Evolutionary conservation across 2,329 filamentous ascomycete species (phyloP).

Genomic region (Monilinia laxa): DNA sequence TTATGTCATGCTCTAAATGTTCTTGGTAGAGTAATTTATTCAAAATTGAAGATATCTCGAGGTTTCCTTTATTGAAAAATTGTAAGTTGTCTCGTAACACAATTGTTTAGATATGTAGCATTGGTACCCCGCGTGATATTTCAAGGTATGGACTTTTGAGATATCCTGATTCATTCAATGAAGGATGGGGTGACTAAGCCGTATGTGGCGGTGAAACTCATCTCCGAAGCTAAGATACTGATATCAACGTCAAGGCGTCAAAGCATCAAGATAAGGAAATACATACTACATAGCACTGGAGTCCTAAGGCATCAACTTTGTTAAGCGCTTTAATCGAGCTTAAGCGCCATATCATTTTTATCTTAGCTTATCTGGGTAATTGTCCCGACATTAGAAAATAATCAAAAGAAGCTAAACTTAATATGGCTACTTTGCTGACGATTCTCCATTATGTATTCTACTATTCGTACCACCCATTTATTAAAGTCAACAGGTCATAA

Average conservation of each 20-base stretch:
- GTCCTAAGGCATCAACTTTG: conserved; percentile 7
- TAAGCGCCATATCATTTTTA: conserved; percentile 1
- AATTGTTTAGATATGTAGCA: background rate
- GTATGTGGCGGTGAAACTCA: conserved; percentile 11
- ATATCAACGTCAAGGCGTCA: conserved; percentile 2
- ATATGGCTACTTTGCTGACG: background rate
- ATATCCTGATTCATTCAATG: conserved; percentile 10
- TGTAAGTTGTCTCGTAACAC: conserved; percentile 12
- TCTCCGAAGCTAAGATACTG: conserved; percentile 10
- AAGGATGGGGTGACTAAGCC: background rate
- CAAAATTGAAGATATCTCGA: conserved; percentile 4
- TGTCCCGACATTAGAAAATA: no score
- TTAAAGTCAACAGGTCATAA: background rate
- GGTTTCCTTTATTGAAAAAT: background rate
- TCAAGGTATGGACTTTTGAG: background rate
- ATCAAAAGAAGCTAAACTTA: background rate
- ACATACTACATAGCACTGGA: background rate
- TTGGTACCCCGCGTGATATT: conserved; percentile 21
- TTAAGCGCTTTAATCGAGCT: background rate
- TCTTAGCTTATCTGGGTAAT: background rate
- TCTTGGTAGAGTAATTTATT: background rate
- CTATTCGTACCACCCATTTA: background rate
- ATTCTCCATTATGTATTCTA: background rate
- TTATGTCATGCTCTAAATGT: conserved; percentile 27
- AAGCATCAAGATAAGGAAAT: background rate